Conservation (phyloP, 2,329 filamentous ascomycete species). For the Tolypocladium sp. region DNA sequence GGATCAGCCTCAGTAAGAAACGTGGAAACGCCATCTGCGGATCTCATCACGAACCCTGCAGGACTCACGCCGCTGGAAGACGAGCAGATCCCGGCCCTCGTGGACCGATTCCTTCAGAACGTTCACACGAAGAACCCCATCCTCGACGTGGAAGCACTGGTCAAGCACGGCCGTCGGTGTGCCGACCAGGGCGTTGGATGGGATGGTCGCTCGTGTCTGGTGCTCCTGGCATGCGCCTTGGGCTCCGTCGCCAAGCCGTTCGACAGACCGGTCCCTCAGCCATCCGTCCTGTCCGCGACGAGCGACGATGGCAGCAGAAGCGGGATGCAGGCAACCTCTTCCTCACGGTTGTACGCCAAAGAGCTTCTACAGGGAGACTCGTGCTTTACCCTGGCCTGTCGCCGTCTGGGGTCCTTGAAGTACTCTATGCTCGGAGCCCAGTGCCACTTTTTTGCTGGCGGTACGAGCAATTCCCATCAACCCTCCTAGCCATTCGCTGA, state of each 20-base stretch:
- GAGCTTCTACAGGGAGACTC: neutral
- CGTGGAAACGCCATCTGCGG: neutral
- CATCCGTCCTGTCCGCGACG: neutral
- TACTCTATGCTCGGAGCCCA: conserved; percentile 22
- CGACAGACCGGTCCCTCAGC: neutral
- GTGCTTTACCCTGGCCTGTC: conserved; percentile 15
- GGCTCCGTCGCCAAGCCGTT: neutral
- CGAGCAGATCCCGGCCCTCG: neutral
- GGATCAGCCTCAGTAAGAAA: neutral
- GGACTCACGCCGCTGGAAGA: neutral
- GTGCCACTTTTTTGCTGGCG: conserved; percentile 27
- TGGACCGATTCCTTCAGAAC: neutral
- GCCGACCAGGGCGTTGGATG: neutral
- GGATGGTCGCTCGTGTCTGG: neutral
- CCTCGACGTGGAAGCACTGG: neutral
- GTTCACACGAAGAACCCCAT: neutral
- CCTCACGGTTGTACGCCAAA: neutral
- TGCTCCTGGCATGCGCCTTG: neutral
- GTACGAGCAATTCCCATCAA: neutral
- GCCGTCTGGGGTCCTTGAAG: conserved; percentile 14
- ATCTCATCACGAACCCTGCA: neutral
- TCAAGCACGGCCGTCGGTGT: neutral
- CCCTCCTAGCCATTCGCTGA: neutral
- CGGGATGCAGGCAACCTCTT: neutral
- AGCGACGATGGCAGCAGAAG: neutral